phyloP scores from a whole-genome alignment of 371 early-diverging fungal genomes.

The Mucor irregularis region DNA sequence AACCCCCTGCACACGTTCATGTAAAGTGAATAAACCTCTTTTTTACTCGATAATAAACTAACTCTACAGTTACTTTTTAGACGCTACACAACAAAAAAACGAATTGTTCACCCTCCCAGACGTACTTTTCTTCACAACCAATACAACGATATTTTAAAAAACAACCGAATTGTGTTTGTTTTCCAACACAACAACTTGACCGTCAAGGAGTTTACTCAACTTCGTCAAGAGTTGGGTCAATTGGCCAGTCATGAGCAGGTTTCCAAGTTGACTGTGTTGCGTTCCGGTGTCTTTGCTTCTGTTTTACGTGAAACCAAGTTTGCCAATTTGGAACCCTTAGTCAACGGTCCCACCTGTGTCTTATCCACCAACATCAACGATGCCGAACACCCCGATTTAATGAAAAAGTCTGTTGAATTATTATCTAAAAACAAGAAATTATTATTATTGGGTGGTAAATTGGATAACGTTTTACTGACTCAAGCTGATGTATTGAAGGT shows the following conservation, averaged over 20 bases:
- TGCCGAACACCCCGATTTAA: constrained; percentile 37
- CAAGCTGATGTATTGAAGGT: constrained; percentile 57
- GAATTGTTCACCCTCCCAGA: constrained; percentile 45
- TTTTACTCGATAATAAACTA: not conserved
- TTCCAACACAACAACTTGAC: constrained; percentile 73
- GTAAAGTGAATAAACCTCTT: constrained; percentile 11
- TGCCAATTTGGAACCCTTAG: constrained; percentile 57
- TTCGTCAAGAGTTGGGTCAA: constrained; percentile 54
- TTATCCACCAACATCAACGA: constrained; percentile 49
- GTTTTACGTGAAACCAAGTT: constrained; percentile 56
- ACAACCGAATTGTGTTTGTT: constrained; percentile 61
- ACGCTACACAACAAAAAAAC: constrained; percentile 33
- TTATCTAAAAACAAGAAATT: constrained; percentile 65
- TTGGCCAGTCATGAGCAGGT: constrained; percentile 21
- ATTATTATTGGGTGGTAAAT: constrained; percentile 62
- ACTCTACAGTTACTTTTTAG: constrained; percentile 8
- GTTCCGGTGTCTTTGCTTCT: constrained; percentile 56
- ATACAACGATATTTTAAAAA: constrained; percentile 48
- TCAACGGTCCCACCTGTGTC: constrained; percentile 60
- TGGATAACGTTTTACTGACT: constrained; percentile 56
- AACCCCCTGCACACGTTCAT: constrained; percentile 22
- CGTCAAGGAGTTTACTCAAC: constrained; percentile 56
- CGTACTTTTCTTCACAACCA: constrained; percentile 55
- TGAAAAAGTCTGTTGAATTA: constrained; percentile 49
- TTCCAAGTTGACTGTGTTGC: constrained; percentile 49